Base-by-base conservation (phyloP, 768 basidiomycete genomes). In the Trametes sanguinea region DNA sequence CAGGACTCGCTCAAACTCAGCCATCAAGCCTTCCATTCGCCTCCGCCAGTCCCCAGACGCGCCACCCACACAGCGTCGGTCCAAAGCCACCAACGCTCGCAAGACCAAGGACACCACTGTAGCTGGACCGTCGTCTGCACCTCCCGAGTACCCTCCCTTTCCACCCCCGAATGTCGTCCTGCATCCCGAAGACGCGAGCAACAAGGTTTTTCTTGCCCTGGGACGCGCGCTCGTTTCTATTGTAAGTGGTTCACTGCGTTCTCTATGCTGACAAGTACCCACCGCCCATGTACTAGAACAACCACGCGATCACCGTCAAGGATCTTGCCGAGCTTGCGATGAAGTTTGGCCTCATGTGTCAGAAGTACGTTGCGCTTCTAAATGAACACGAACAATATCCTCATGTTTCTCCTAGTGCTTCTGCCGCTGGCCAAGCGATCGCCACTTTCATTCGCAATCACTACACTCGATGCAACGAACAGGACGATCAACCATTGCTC, bases 281-380 rank as follows among this genome's bases (percentile, higher is more conserved):
- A 66, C 65, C 68, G 53, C 63, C 54, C 47, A 35, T 62, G 42
- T 10, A 44, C 22, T 58, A 90, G 88, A 84, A 88, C 69, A 92
- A 92, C 74, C 85, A 88, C 51, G 90, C 90, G 50, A 89, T 91
- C 86, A 92, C 90, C 44, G 88, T 92, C 76, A 92, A 92, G 73
- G 90, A 92, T 76, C 84, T 92, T 56, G 86, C 90, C 35, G 88
- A 91, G 67, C 83, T 86, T 76, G 81, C 85, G 40, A 79, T 85
- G 64, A 77, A 76, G 63, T 83, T 79, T 68, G 90, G 90, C 53
- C 78, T 91, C 17, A 77, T 83, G 60, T 90, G 89, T 73, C 88
- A 90, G 77, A 92, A 89, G 90, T 92, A 65, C 64, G 82, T 81
- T 9, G 37, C 50, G 10, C 4, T 46, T 37, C 73, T 73, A 60